phyloP scores from a whole-genome alignment of 805 yeast genomes.

The Ogataea pini region DNA sequence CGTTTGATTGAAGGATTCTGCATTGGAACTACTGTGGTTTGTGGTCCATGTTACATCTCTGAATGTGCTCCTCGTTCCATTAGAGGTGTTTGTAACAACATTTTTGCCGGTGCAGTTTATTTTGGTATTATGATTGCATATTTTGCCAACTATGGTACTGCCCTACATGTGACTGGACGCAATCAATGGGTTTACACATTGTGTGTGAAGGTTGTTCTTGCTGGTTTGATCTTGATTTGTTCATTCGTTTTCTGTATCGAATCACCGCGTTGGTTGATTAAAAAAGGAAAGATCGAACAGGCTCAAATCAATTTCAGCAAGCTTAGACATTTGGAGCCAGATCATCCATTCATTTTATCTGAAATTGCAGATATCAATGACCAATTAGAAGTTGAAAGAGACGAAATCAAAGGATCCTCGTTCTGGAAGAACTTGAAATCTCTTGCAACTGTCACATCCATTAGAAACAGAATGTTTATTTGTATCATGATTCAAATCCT shows the following conservation, averaged over 20 bases:
- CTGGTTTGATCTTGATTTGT: conserved; percentile 44
- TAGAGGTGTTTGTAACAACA: conserved; percentile 53
- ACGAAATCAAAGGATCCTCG: conserved; percentile 26
- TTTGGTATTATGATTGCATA: conserved; percentile 53
- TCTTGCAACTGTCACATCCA: conserved; percentile 39
- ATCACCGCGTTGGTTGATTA: conserved; percentile 54
- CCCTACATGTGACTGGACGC: conserved; percentile 40
- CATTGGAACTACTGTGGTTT: conserved; percentile 57
- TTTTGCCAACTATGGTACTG: conserved; percentile 53
- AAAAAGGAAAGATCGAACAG: conserved; percentile 41
- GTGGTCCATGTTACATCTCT: conserved; percentile 55
- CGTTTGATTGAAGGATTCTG: conserved; percentile 54
- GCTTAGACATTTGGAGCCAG: conserved; percentile 45
- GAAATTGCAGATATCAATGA: conserved; percentile 55
- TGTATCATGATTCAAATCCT: conserved; percentile 47
- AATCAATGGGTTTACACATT: conserved; percentile 58
- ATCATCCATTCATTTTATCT: conserved; percentile 50
- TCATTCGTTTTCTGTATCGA: conserved; percentile 47
- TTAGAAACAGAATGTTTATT: conserved; percentile 47
- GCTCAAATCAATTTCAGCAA: conserved; percentile 43
- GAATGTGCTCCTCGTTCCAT: conserved; percentile 54
- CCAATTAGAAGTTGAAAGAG: conserved; percentile 38
- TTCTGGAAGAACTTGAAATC: conserved; percentile 35
- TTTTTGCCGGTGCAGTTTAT: conserved; percentile 60
- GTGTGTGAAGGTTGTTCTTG: conserved; percentile 46